Percentiles rank a stretch among this genome's conserved stretches.
phyloP scores from a whole-genome alignment of 164 flowering plant genomes.

The Vitis cinerea region DNA sequence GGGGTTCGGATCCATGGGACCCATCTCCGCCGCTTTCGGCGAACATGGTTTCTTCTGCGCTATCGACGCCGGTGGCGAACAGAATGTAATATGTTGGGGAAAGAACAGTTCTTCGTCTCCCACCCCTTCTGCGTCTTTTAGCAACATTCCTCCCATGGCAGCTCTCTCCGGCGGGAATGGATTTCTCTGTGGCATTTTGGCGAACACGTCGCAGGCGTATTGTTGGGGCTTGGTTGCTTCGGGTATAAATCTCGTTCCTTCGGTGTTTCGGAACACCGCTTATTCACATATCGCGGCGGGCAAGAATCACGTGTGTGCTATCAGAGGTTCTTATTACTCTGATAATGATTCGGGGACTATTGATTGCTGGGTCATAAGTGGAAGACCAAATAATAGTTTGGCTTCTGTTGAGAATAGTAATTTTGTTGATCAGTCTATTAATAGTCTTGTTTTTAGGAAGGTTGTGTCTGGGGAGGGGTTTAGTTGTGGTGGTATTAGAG shows the following conservation, averaged over 20 bases:
- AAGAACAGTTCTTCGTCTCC: slow-evolving; percentile 38
- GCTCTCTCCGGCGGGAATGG: slow-evolving; percentile 83
- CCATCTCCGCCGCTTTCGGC: slow-evolving; percentile 81
- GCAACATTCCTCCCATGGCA: slow-evolving; percentile 54
- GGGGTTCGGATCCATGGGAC: slow-evolving; percentile 81
- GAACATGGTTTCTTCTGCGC: slow-evolving; percentile 75
- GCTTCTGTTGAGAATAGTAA: slow-evolving; percentile 17
- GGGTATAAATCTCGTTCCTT: slow-evolving; percentile 63
- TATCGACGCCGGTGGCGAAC: slow-evolving; percentile 83
- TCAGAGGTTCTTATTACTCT: slow-evolving; percentile 71
- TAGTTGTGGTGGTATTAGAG: slow-evolving; percentile 61
- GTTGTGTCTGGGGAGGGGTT: slow-evolving; percentile 85
- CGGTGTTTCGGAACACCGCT: slow-evolving; percentile 29
- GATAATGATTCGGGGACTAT: slow-evolving; percentile 50
- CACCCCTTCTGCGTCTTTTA: slow-evolving; percentile 1
- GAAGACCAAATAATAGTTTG: slow-evolving; percentile 13
- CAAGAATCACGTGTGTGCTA: slow-evolving; percentile 73
- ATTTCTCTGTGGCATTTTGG: slow-evolving; percentile 73
- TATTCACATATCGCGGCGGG: slow-evolving; percentile 84
- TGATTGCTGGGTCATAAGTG: slow-evolving; percentile 75
- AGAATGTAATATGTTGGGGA: slow-evolving; percentile 74
- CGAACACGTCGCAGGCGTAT: slow-evolving; percentile 59
- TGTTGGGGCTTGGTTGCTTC: slow-evolving; percentile 59
- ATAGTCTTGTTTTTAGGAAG: slow-evolving; percentile 22
- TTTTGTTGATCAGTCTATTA: slow-evolving; percentile 19